Base-by-base conservation (phyloP, 768 basidiomycete genomes). In the Collybia sp. region DNA sequence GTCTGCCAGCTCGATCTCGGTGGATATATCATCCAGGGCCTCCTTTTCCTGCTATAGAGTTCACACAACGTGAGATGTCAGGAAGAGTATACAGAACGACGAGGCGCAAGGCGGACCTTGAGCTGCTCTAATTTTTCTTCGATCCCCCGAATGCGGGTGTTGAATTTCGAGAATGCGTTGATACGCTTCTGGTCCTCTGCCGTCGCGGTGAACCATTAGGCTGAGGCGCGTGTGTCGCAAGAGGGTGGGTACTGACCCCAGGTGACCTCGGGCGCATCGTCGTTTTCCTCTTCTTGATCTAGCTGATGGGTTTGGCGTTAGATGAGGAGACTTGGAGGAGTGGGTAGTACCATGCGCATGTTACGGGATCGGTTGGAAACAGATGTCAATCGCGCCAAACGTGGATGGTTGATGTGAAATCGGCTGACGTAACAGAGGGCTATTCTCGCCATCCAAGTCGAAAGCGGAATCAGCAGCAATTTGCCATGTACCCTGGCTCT, bases 41-140 rank as follows among this genome's bases (percentile, higher is more conserved):
- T 96, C 94, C 67, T 94, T 94, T 68, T 95, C 93, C 77, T 88
- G 83, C 93, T 97, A 58, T 12, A 51, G 19, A n/a, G n/a, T n/a
- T n/a, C n/a, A n/a, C n/a, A 39, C n/a, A n/a, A 20, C 43, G 17
- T 33, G 25, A 16, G 36, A 41, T 45, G 35, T 54, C 48, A 43
- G 42, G 46, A 45, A 49, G 19, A 30, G 25, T 8, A 25, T 13
- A 37, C 38, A 16, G 25, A 3, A 39, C 33, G 32, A 10, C 34
- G 30, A n/a, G n/a, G n/a, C n/a, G 41, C 18, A 9, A 12, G 10
- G 57, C 66, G 12, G 30, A 92, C 93, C 77, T 88, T 88, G 56
- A 93, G 75, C 17, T 66, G 67, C 45, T 82, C 75, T 25, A 93
- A 73, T 45, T 79, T 82, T 50, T 85, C 88, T 55, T 89, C 82